A percentile compares a stretch with the other conserved stretches of the same genome.
Evolutionary conservation across 352 stramenopile genomes (phyloP).

Genomic region (Phytophthora syringae): DNA sequence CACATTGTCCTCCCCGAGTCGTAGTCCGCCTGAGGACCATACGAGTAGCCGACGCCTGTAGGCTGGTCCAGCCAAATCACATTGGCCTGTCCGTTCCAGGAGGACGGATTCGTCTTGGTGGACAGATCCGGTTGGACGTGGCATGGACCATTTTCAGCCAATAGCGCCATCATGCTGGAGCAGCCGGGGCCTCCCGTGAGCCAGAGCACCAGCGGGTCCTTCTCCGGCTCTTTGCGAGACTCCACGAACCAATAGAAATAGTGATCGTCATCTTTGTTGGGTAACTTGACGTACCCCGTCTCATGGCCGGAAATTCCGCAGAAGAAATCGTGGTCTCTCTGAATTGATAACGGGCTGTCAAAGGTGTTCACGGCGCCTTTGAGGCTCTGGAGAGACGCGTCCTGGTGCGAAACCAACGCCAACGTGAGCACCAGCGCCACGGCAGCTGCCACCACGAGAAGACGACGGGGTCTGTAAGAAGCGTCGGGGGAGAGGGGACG

Average conservation of each 20-base stretch:
- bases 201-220: constrained; percentile 71
- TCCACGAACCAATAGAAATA: constrained; percentile 82
- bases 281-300: constrained; percentile 59
- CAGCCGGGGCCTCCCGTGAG: constrained; percentile 69
- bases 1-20: constrained; percentile 60
- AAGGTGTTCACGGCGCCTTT: constrained; percentile 27
- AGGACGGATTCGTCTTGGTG: constrained; percentile 56
- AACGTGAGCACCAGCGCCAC: constrained; percentile 44
- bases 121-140: constrained; percentile 50
- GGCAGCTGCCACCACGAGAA: constrained; percentile 34
- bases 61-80: constrained; percentile 83
- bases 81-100: constrained; percentile 73
- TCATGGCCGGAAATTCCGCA: constrained; percentile 49
- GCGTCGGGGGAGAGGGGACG: neutral
- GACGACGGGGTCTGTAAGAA: too few species aligned
- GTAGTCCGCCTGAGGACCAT: constrained; percentile 45
- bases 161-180: constrained; percentile 60
- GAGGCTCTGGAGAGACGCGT: constrained; percentile 27
- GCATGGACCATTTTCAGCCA: constrained; percentile 76
- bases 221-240: constrained; percentile 38
- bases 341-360: neutral
- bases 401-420: constrained; percentile 35
- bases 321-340: constrained; percentile 37
- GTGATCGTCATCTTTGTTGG: constrained; percentile 56
- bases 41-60: constrained; percentile 69